phyloP scores from a whole-genome alignment of 768 basidiomycete genomes.

The Xerocomus spinulosus region DNA sequence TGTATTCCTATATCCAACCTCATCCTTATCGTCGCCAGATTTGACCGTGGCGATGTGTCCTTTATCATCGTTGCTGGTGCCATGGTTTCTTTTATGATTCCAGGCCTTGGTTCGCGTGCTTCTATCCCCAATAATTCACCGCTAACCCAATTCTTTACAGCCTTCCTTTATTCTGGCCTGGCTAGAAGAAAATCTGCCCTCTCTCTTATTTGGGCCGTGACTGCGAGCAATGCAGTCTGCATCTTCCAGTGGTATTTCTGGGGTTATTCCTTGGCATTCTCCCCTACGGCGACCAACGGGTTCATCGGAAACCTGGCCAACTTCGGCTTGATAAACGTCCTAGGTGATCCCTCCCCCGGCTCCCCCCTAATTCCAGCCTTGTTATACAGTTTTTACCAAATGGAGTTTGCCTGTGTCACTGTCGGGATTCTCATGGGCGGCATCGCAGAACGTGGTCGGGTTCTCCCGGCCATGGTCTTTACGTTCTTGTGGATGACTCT shows the following conservation, averaged over 20 bases:
- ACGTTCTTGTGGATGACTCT: conserved; percentile 82
- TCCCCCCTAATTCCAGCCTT: conserved; percentile 78
- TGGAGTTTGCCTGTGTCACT: conserved; percentile 83
- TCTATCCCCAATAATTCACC: conserved; percentile 2
- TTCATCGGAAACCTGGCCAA: conserved; percentile 77
- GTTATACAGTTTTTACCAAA: conserved; percentile 82
- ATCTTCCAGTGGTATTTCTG: conserved; percentile 82
- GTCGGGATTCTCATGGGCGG: conserved; percentile 74
- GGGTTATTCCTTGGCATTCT: conserved; percentile 85
- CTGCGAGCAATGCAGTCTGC: conserved; percentile 67
- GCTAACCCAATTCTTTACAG: conserved; percentile 30
- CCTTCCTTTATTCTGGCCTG: conserved; percentile 71
- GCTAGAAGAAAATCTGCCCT: conserved; percentile 66
- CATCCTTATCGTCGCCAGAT: conserved; percentile 36
- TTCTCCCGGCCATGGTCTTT: conserved; percentile 78
- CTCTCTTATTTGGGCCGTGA: conserved; percentile 71
- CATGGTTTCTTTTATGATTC: conserved; percentile 76
- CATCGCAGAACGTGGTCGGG: conserved; percentile 81
- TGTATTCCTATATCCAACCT: background rate
- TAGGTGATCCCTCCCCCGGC: conserved; percentile 69
- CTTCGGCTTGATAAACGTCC: conserved; percentile 71
- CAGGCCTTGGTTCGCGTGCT: conserved; percentile 53
- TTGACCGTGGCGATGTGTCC: conserved; percentile 65
- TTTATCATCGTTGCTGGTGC: conserved; percentile 67
- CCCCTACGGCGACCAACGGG: conserved; percentile 66